Evolutionary conservation across 2,329 filamentous ascomycete genomes (phyloP).

Genomic region (Fusarium palustre): DNA sequence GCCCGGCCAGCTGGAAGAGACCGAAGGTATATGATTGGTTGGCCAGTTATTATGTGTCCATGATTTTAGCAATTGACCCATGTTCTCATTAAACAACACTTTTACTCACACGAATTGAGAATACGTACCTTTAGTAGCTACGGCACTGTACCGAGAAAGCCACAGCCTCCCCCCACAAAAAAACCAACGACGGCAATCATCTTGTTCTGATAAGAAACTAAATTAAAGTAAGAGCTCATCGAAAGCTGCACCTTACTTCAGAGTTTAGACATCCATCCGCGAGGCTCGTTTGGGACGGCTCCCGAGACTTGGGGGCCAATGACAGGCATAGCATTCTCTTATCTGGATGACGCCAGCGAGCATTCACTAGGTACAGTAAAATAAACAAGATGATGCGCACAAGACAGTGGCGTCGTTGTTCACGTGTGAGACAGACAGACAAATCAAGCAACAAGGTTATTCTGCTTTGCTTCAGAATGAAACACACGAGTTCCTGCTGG

Average conservation of each 20-base stretch:
- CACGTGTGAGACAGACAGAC: conserved; percentile 17
- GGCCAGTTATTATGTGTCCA: conserved; percentile 22
- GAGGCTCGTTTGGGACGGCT: conserved; percentile 8
- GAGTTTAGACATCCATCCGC: conserved; percentile 20
- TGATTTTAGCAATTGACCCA: conserved; percentile 35
- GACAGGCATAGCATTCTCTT: not conserved
- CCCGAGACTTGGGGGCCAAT: conserved; percentile 20
- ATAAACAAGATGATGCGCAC: conserved; percentile 22
- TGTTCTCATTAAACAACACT: conserved; percentile 41
- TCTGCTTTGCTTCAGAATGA: conserved; percentile 3
- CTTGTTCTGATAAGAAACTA: conserved; percentile 30
- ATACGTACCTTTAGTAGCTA: conserved; percentile 14
- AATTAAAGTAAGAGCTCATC: not conserved
- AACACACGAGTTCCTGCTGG: not conserved
- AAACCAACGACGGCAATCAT: conserved; percentile 18
- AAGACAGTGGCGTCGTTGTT: conserved; percentile 8
- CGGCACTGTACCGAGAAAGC: not conserved
- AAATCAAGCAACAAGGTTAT: conserved; percentile 13
- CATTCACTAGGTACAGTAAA: conserved; percentile 1
- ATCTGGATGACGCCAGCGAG: conserved; percentile 34
- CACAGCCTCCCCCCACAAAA: conserved; percentile 35
- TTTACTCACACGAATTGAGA: conserved; percentile 40
- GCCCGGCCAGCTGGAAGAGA: not conserved
- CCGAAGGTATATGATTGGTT: conserved; percentile 9
- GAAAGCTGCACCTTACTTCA: not conserved